phyloP scores from a whole-genome alignment of 305 asterid species.

The Fraxinus ornus region DNA sequence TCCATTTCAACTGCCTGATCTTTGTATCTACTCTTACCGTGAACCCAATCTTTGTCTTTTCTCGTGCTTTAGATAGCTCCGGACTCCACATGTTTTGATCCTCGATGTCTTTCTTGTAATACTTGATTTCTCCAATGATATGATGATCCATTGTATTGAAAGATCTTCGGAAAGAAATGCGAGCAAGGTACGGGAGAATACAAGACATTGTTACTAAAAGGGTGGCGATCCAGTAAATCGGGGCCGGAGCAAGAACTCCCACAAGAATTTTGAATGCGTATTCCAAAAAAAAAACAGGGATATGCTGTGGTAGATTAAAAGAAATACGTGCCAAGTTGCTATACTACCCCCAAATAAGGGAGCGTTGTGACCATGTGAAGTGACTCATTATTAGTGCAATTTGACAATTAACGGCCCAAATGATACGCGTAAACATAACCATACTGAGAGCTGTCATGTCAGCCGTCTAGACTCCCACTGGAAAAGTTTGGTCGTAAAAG shows the following conservation, averaged over 20 bases:
- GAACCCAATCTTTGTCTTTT: constrained; percentile 66
- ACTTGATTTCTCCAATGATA: constrained; percentile 75
- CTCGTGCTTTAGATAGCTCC: constrained; percentile 63
- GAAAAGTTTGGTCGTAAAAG: constrained; percentile 60
- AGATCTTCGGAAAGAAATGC: constrained; percentile 51
- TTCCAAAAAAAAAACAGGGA: constrained; percentile 28
- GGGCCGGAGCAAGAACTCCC: constrained; percentile 71
- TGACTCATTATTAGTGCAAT: constrained; percentile 40
- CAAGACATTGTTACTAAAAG: constrained; percentile 57
- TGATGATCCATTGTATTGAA: constrained; percentile 80
- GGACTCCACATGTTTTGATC: constrained; percentile 77
- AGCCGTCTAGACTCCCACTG: too few relatives aligned
- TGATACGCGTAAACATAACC: too few relatives aligned
- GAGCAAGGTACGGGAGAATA: constrained; percentile 49
- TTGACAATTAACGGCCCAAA: constrained; percentile 54
- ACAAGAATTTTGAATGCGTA: constrained; percentile 49
- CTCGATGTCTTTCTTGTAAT: constrained; percentile 54
- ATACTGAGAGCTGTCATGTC: too few relatives aligned
- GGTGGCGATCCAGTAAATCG: constrained; percentile 70
- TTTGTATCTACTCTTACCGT: constrained; percentile 81
- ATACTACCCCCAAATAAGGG: constrained; percentile 59
- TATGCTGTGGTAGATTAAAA: constrained; percentile 46
- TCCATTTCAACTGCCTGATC: constrained; percentile 57
- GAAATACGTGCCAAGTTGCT: constrained; percentile 63
- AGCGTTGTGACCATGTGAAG: constrained; percentile 79